Conservation (phyloP, 2,329 filamentous ascomycete species). For the Teratosphaeria pseudoeucalypti region DNA sequence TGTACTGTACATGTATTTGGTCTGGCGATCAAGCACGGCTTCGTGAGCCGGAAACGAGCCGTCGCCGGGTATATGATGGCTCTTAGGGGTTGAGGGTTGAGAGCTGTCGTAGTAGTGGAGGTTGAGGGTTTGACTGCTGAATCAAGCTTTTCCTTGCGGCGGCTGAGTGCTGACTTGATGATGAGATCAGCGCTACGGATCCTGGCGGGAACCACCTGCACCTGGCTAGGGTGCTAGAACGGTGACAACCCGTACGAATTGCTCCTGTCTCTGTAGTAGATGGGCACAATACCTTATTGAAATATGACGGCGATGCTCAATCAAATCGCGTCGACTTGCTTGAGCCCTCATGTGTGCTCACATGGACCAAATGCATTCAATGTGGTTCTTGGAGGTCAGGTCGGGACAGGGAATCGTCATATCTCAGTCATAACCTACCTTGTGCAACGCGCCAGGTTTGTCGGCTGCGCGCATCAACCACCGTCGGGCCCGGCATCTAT, state of each 20-base stretch:
- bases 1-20: neutral
- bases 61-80: neutral
- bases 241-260: neutral
- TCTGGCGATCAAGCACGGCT: neutral
- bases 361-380: neutral
- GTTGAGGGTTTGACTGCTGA: too few species aligned
- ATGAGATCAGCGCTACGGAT: neutral
- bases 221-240: neutral
- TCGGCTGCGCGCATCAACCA: neutral
- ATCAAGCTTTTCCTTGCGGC: too few species aligned
- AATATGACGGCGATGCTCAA: too few species aligned
- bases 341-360: neutral
- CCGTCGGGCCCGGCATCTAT: neutral
- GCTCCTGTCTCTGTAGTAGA: neutral
- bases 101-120: neutral
- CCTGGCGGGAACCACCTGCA: neutral
- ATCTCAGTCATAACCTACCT: neutral
- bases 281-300: too few species aligned
- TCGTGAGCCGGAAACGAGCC: neutral
- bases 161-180: neutral
- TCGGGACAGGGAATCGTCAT: neutral
- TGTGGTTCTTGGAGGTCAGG: neutral
- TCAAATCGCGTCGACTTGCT: neutral
- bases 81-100: neutral
- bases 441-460: neutral